Base-by-base conservation (phyloP, 768 basidiomycete genomes). In the Lactarius tabidus region DNA sequence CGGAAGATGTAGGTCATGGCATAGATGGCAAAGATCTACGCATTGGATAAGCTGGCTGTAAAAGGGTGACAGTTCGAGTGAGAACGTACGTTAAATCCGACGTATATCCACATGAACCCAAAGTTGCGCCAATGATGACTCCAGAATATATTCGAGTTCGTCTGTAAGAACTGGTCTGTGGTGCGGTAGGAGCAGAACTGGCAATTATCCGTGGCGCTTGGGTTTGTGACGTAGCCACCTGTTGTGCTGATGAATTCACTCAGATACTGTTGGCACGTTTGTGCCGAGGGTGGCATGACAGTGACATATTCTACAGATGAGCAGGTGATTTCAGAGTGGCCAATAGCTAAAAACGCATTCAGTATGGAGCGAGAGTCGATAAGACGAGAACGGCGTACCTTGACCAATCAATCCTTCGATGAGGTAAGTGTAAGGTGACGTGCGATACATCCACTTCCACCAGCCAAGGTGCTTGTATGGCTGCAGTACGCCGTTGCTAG, bases 81-180 rank as follows among this genome's bases (percentile, higher is more conserved):
- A 14, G 6, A 3, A 74, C 81, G 59, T 66, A 82, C 82, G 58
- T 82, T 82, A 59, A 82, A 82, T 33, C 65, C 67, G 38, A 78
- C 74, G 57, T 77, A 81, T 3, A 72, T 80, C 66, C 75, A 75
- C 69, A 85, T 71, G 52, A 85, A 67, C 6, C 81, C 82, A 39
- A 82, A 74, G 71, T 84, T 69, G 31, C 82, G 74, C 81, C 82
- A 85, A 41, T 74, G 75, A 57, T 81, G 74, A 65, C 76, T 65
- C 65, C 87, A 91, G 54, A 73, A 78, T 36, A 91, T 87, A 68
- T 86, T 87, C 75, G 91, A 89, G 66, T 70, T 76, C 10, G 69
- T 66, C 3, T 70, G 75, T 59, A 90, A 75, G 78, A 84, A 90
- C 48, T 79, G 72, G 72, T 91, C 86, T 0, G 88, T 85, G 0